Percentiles rank a stretch among this genome's conserved stretches.
These are phyloP conservation scores for Coffea eugenioides DNA, from an alignment of 257 asterid species.

Conservation along the genomic window DNA sequence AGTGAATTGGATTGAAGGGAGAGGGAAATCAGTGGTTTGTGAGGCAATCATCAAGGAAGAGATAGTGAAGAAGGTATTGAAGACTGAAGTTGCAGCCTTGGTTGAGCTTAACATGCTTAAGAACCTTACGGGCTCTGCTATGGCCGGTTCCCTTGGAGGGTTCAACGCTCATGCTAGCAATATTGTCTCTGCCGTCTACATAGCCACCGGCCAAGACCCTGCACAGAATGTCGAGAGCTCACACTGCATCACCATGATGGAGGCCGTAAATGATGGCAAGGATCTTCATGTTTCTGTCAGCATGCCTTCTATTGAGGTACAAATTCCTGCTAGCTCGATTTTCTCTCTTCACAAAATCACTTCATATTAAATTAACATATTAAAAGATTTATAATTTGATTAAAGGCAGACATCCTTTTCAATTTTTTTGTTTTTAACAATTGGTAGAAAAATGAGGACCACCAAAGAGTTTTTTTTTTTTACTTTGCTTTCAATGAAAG, in stretches of 20 bases:
- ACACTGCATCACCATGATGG: conserved; percentile 59
- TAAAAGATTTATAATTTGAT: no score
- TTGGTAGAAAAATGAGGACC: not conserved
- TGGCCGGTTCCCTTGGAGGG: conserved; percentile 60
- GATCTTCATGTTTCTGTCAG: conserved; percentile 56
- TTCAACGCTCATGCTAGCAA: conserved; percentile 61
- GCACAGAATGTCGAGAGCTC: conserved; percentile 60
- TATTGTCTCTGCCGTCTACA: conserved; percentile 44
- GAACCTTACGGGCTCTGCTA: conserved; percentile 51
- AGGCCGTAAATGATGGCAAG: conserved; percentile 46
- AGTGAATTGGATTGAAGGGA: conserved; percentile 59
- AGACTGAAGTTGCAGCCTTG: conserved; percentile 44
- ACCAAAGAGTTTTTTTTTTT: not conserved
- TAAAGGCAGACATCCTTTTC: no score
- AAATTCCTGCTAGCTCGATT: not conserved
- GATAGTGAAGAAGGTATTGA: conserved; percentile 48
- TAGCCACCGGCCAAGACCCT: conserved; percentile 62
- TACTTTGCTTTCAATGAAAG: no score
- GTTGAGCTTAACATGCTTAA: conserved; percentile 57
- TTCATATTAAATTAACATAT: not conserved
- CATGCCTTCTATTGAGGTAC: conserved; percentile 65
- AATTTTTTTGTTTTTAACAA: not conserved
- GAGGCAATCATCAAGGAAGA: conserved; percentile 54
- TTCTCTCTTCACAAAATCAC: not conserved
- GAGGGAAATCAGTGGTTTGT: conserved; percentile 55